Evolutionary conservation across 1,284 basidiomycete genomes (phyloP).

Genomic region (Thelephora terrestris): DNA sequence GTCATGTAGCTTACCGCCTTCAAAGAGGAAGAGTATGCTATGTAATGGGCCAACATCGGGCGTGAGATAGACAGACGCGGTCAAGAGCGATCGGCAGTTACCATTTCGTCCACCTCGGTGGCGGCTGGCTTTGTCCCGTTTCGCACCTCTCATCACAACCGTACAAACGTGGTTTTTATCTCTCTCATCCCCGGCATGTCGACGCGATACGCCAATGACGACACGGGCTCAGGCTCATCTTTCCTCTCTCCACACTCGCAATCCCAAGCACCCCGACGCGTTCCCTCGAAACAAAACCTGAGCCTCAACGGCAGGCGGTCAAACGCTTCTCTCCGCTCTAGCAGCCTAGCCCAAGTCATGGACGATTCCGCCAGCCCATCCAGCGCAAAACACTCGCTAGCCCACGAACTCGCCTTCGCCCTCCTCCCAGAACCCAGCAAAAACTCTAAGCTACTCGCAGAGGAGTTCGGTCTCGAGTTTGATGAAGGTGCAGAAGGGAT

Average conservation of each 20-base stretch:
- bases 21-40: no score
- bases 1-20: no score
- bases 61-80: no score
- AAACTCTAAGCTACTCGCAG: constrained; percentile 64
- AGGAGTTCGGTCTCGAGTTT: constrained; percentile 79
- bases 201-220: constrained; percentile 6
- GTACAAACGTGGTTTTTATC: no score
- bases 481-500: constrained; percentile 78
- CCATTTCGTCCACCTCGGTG: no score
- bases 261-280: constrained; percentile 31
- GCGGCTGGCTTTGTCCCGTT: no score
- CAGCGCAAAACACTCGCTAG: constrained; percentile 56
- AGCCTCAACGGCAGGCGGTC: constrained; percentile 32
- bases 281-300: constrained; percentile 36
- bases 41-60: no score
- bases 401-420: constrained; percentile 73
- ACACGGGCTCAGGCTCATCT: constrained; percentile 10
- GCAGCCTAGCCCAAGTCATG: constrained; percentile 24
- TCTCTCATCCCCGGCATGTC: background rate
- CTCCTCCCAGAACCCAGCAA: constrained; percentile 73
- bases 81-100: no score
- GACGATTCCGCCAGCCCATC: constrained; percentile 26
- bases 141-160: background rate
- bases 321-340: constrained; percentile 30
- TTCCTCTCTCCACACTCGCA: constrained; percentile 9